These are phyloP conservation scores for Ceratobasidium sp. DNA, from an alignment of 1,284 basidiomycete genomes.

Conservation along the genomic window DNA sequence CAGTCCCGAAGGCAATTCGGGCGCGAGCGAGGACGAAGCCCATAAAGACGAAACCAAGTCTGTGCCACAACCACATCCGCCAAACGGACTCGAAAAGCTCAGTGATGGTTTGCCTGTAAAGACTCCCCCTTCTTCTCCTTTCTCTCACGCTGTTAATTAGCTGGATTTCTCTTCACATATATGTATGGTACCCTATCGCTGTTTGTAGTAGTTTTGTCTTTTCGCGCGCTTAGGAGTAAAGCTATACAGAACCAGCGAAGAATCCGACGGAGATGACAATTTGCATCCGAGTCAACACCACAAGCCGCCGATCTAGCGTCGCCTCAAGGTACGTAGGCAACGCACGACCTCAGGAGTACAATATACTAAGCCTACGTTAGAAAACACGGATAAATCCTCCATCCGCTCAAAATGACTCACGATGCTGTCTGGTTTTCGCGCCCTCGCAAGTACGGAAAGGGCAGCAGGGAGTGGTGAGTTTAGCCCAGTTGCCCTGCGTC, in stretches of 20 bases:
- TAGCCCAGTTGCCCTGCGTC: not conserved
- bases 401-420: slow-evolving; percentile 78
- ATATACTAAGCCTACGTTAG: not conserved
- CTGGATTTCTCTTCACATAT: slow-evolving; percentile 11
- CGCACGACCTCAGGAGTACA: not conserved
- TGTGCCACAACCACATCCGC: not conserved
- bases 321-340: slow-evolving; percentile 20
- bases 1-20: not conserved
- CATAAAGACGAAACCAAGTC: slow-evolving; percentile 21
- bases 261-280: not conserved
- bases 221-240: slow-evolving; percentile 12
- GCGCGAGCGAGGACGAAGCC: slow-evolving; percentile 1
- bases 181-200: not conserved
- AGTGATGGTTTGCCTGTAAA: slow-evolving; percentile 11
- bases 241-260: slow-evolving; percentile 29
- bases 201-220: slow-evolving; percentile 24
- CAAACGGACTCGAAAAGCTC: slow-evolving; percentile 36
- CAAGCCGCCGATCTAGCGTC: slow-evolving; percentile 13
- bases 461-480: slow-evolving; percentile 89
- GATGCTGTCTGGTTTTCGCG: slow-evolving; percentile 93
- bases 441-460: slow-evolving; percentile 95
- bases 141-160: slow-evolving; percentile 30
- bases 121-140: slow-evolving; percentile 32
- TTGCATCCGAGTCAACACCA: slow-evolving; percentile 41
- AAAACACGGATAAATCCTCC: not conserved